Evolutionary conservation across 2,329 filamentous ascomycete species (phyloP).

Genomic region (Xylariales sp.): DNA sequence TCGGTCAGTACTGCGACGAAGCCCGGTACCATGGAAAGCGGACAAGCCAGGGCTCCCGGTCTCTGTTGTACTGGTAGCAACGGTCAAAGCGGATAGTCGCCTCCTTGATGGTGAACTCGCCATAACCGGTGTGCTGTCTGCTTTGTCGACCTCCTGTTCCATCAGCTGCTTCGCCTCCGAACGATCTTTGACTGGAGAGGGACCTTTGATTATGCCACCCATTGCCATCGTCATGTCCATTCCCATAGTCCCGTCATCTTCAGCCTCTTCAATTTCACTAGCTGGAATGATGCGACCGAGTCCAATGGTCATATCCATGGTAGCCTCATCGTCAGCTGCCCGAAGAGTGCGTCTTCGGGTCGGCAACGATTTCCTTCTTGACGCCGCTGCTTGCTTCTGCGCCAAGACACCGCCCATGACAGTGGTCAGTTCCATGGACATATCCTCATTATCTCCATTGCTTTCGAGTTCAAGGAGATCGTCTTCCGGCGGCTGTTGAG

Average conservation of each 20-base stretch:
- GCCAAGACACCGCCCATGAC: slow-evolving; percentile 54
- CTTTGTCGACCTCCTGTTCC: slow-evolving; percentile 51
- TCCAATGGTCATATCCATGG: slow-evolving; percentile 62
- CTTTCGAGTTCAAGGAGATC: slow-evolving; percentile 31
- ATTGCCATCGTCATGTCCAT: slow-evolving; percentile 67
- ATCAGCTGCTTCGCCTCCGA: slow-evolving; percentile 50
- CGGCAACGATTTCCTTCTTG: slow-evolving; percentile 23
- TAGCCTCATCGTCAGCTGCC: slow-evolving; percentile 41
- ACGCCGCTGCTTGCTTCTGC: slow-evolving; percentile 19
- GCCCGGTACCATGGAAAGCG: slow-evolving; percentile 44
- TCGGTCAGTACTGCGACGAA: slow-evolving; percentile 44
- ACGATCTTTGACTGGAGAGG: slow-evolving; percentile 33
- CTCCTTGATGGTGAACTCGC: slow-evolving; percentile 32
- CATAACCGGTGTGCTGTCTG: slow-evolving; percentile 39
- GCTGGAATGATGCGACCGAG: slow-evolving; percentile 49
- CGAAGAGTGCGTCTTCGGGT: slow-evolving; percentile 21
- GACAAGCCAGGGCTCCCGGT: slow-evolving; percentile 52
- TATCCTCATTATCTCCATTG: slow-evolving; percentile 53
- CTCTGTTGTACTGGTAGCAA: slow-evolving; percentile 38
- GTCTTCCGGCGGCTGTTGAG: slow-evolving; percentile 21
- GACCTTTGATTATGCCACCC: slow-evolving; percentile 53
- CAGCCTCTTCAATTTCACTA: slow-evolving; percentile 29
- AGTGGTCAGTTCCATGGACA: slow-evolving; percentile 75
- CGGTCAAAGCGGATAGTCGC: slow-evolving; percentile 21
- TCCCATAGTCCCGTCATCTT: slow-evolving; percentile 42